Base-by-base conservation (phyloP, 164 flowering plant species). In the Cinnamomum micranthum region DNA sequence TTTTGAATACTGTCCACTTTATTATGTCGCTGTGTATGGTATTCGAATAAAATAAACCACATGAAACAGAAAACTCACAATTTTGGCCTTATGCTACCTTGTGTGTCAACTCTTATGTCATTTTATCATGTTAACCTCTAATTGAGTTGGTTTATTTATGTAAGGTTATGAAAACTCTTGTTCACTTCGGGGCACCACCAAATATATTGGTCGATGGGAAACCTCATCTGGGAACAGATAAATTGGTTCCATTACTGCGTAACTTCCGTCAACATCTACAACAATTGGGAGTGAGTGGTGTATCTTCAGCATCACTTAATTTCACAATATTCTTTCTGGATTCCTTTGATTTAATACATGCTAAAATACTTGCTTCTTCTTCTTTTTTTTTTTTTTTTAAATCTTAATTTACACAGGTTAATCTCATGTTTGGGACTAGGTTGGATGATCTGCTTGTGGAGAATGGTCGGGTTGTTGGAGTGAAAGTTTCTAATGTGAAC, bases 191-290 rank as follows among this genome's bases (percentile, higher is more conserved):
- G 74, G 99, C 99, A 79, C 98, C 98, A 71, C 59, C 79, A 66
- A 91, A 80, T 76, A 94, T 96, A 62, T 81, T 96, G 78, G 80
- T 92, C 71, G 89, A 90, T 84, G 99, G 99, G 65, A 96, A 96
- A 80, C 99, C 99, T 75, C 99, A 92, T 83, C 73, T 96, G 77
- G 98, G 99, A 81, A 96, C 99, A 67, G 97, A 96, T 80, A 89
- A 84, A 84, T 82, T 96, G 83, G 75, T 94, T 82, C 97, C 99
- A 33, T 83, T 96, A 64, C 87, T 96, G 20, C 89, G 88, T 68
- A 90, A 87, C 72, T 91, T 96, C 73, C 85, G 99, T 35, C 86
- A 81, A 64, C 90, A 94, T 86, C 82, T 94, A 66, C 91, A 82
- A 77, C 81, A 55, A 2, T 77, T 89, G 80, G 96, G 95, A 72